phyloP scores from a whole-genome alignment of 495 filamentous ascomycete species.

The Penicillium ucsense region DNA sequence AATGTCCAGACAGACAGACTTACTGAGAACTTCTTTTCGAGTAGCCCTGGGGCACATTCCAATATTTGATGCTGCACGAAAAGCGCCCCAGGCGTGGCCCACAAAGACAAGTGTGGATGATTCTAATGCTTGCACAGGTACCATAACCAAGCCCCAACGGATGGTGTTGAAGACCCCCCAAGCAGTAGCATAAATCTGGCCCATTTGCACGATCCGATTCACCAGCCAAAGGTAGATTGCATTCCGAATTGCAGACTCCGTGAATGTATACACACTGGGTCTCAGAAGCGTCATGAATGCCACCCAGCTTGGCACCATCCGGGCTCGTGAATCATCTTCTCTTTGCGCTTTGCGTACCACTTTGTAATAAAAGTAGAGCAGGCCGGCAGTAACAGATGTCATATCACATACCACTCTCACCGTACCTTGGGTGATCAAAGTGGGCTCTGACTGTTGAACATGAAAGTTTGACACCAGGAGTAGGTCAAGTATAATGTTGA shows the following conservation, averaged over 20 bases:
- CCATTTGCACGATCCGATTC: conserved; percentile 51
- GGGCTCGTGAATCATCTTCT: neutral
- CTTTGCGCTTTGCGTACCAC: conserved; percentile 15
- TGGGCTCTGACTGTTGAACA: conserved; percentile 43
- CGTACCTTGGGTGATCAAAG: conserved; percentile 52
- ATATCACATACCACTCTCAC: conserved; percentile 55
- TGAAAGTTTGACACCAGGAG: conserved; percentile 62
- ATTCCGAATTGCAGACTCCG: conserved; percentile 59
- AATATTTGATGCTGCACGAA: conserved; percentile 33
- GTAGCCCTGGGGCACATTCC: conserved; percentile 18
- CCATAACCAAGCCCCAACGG: conserved; percentile 72
- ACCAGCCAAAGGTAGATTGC: conserved; percentile 66
- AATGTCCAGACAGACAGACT: conserved; percentile 21
- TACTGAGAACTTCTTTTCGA: conserved; percentile 23
- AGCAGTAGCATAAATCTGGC: conserved; percentile 56
- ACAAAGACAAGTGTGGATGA: conserved; percentile 55
- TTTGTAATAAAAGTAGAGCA: conserved; percentile 49
- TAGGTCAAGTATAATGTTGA: conserved; percentile 64
- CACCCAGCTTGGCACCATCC: conserved; percentile 11
- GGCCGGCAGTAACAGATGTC: conserved; percentile 44
- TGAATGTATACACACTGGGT: conserved; percentile 49
- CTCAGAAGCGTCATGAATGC: conserved; percentile 42
- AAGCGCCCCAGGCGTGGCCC: conserved; percentile 58
- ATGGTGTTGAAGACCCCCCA: conserved; percentile 73
- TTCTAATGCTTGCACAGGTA: conserved; percentile 60